Evolutionary conservation across 352 stramenopile genomes (phyloP).

Genomic region (Phytopythium chamaehyphon): DNA sequence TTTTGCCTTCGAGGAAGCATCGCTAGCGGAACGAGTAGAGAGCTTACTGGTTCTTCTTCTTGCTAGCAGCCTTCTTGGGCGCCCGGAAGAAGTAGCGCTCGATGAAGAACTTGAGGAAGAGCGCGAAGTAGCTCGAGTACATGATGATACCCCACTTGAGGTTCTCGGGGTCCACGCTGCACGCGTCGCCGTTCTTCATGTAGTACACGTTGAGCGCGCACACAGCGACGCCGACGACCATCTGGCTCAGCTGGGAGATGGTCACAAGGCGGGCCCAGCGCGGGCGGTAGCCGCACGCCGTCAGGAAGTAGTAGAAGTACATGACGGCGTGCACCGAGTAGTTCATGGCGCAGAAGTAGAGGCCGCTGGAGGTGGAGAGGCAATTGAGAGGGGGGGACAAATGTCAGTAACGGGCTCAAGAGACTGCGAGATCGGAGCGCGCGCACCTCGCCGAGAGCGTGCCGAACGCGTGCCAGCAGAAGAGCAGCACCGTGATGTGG

Average conservation of each 20-base stretch:
- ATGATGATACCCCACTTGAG: slow-evolving; percentile 90
- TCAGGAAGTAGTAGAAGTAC: slow-evolving; percentile 97
- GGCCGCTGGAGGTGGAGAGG: slow-evolving; percentile 38
- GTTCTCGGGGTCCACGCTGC: slow-evolving; percentile 80
- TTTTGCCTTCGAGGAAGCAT: not conserved
- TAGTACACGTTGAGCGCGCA: slow-evolving; percentile 77
- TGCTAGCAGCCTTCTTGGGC: slow-evolving; percentile 28
- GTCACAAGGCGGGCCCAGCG: slow-evolving; percentile 83
- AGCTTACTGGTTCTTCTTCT: slow-evolving; percentile 30
- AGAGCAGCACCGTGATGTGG: slow-evolving; percentile 97
- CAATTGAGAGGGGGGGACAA: slow-evolving; percentile 6
- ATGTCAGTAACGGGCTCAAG: not conserved
- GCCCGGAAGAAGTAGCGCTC: slow-evolving; percentile 77
- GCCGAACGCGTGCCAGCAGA: slow-evolving; percentile 96
- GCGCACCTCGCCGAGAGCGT: slow-evolving; percentile 80
- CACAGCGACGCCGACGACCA: slow-evolving; percentile 71
- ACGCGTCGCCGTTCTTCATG: slow-evolving; percentile 59
- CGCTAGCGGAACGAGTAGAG: not conserved
- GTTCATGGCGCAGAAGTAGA: slow-evolving; percentile 99
- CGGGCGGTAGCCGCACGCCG: slow-evolving; percentile 73
- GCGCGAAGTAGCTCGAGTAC: slow-evolving; percentile 93
- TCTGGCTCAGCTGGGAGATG: slow-evolving; percentile 89
- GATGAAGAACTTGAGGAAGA: slow-evolving; percentile 92
- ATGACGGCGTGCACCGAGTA: slow-evolving; percentile 97
- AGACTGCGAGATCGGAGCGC: slow-evolving; percentile 9